These are phyloP conservation scores for Colletotrichum simmondsii DNA, from an alignment of 2,329 filamentous ascomycete genomes.

Conservation along the genomic window DNA sequence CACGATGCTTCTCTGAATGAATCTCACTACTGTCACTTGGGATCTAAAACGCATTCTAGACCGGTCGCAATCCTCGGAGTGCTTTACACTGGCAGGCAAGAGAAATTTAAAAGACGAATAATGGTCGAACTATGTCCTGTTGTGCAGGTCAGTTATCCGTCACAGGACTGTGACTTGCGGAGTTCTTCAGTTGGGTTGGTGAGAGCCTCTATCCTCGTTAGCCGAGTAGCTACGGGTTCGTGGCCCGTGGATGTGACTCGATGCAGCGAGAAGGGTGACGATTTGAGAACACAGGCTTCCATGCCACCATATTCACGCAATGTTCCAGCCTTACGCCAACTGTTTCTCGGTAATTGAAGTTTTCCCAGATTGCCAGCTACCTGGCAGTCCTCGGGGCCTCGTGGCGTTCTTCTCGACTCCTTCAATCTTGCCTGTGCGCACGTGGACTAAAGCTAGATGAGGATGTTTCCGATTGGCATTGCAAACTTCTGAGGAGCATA, in stretches of 20 bases:
- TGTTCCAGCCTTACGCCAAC: constrained; percentile 19
- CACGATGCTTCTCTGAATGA: not conserved
- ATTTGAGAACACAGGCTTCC: not conserved
- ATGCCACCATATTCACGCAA: not conserved
- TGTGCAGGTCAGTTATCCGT: not conserved
- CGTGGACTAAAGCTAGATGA: not conserved
- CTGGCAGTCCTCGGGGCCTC: not conserved
- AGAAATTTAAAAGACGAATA: not conserved
- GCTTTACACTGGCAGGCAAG: not conserved
- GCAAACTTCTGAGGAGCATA: not conserved
- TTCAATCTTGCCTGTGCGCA: not conserved
- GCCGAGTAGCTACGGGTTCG: too few species aligned
- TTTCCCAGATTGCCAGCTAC: not conserved
- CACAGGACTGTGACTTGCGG: too few species aligned
- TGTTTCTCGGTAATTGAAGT: constrained; percentile 1
- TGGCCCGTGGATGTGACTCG: too few species aligned
- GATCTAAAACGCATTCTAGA: not conserved
- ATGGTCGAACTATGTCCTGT: not conserved
- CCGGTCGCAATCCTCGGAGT: not conserved
- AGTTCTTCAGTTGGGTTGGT: too few species aligned
- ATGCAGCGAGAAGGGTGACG: not conserved
- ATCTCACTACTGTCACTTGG: not conserved
- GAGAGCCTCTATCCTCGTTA: too few species aligned
- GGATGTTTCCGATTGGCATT: not conserved
- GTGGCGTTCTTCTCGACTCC: not conserved